Evolutionary conservation across 2,329 filamentous ascomycete genomes (phyloP).

Genomic region (Nigrospora sphaerica): DNA sequence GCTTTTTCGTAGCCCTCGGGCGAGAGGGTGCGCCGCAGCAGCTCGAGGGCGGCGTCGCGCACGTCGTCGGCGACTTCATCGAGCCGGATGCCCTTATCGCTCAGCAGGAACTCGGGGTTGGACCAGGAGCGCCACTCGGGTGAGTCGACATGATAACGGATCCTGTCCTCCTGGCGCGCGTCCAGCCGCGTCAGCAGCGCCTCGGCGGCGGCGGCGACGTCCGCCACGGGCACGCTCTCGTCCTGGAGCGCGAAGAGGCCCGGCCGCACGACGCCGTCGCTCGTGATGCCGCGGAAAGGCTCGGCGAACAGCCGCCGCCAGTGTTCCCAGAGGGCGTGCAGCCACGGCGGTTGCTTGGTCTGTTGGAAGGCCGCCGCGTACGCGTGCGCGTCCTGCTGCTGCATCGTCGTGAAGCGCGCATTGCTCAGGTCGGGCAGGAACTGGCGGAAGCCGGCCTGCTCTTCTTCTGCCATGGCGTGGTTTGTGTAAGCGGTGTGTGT

Average conservation of each 20-base stretch:
- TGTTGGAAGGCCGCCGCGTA: neutral
- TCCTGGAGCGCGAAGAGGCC: slow-evolving; percentile 54
- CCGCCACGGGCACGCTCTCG: slow-evolving; percentile 51
- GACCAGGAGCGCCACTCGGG: slow-evolving; percentile 64
- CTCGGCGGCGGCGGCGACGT: slow-evolving; percentile 47
- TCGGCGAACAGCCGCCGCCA: slow-evolving; percentile 54
- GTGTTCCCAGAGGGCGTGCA: slow-evolving; percentile 52
- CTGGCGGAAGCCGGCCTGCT: no score
- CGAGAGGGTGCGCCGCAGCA: slow-evolving; percentile 55
- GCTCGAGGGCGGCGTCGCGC: slow-evolving; percentile 40
- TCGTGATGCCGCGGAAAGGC: slow-evolving; percentile 64
- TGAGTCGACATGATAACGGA: slow-evolving; percentile 55
- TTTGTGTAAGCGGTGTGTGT: no score
- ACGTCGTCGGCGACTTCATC: slow-evolving; percentile 45
- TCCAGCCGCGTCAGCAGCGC: slow-evolving; percentile 29
- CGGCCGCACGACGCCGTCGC: slow-evolving; percentile 45
- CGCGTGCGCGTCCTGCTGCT: no score
- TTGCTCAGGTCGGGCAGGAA: no score
- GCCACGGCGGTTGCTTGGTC: slow-evolving; percentile 52
- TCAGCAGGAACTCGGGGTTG: no score
- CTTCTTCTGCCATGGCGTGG: no score
- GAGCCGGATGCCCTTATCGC: no score
- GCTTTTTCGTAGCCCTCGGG: no score
- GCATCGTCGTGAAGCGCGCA: no score
- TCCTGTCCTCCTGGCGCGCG: slow-evolving; percentile 38